phyloP scores from a whole-genome alignment of 108 stramenopile genomes.

The Skeletonema tropicum region DNA sequence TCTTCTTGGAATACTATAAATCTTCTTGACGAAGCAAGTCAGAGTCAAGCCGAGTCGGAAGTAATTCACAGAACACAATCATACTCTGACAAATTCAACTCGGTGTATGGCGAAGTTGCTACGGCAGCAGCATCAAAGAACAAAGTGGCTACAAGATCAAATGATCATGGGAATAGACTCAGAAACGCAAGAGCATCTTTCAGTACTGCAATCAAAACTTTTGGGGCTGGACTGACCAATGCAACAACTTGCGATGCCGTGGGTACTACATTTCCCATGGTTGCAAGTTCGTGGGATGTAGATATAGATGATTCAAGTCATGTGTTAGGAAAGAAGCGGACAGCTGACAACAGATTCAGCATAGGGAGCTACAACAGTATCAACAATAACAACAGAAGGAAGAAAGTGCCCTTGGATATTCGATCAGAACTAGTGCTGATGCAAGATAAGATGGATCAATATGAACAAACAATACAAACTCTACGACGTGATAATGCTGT shows the following conservation, averaged over 20 bases:
- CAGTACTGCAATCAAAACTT: neutral
- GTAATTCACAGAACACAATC: neutral
- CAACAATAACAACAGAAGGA: neutral
- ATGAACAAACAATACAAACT: neutral
- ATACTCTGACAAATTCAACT: neutral
- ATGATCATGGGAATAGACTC: neutral
- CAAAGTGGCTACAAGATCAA: neutral
- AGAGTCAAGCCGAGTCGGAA: neutral
- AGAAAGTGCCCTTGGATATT: neutral
- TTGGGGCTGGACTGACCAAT: neutral
- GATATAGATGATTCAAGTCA: neutral
- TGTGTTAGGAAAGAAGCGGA: neutral
- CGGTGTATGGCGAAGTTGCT: conserved; percentile 5
- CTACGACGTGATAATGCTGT: neutral
- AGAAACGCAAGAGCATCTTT: neutral
- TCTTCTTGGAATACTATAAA: neutral
- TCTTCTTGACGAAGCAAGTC: neutral
- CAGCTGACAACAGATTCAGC: neutral
- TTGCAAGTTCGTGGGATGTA: conserved; percentile 10
- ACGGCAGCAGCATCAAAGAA: neutral
- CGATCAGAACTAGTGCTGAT: neutral
- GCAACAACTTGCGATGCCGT: conserved; percentile 1
- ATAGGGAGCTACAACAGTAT: neutral
- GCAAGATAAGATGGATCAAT: conserved; percentile 7
- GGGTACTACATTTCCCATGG: neutral